Evolutionary conservation across 192 early-diverging fungal genomes (phyloP).

Genomic region (Diversispora epigaea): DNA sequence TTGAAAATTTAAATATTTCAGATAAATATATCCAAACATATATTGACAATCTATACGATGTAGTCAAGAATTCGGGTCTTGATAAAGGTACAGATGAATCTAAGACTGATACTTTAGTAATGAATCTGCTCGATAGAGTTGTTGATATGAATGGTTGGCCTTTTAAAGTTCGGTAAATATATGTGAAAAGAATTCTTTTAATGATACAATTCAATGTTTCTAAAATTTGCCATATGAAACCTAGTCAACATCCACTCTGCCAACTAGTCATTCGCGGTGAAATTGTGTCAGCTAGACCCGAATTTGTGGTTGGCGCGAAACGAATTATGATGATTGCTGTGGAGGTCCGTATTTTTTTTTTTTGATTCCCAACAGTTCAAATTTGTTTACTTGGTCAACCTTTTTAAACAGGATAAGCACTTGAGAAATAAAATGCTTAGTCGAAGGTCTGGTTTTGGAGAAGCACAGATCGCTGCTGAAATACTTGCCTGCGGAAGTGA

Average conservation of each 20-base stretch:
- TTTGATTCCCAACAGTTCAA: too few relatives aligned
- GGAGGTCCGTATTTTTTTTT: slow-evolving; percentile 12
- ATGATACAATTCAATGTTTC: slow-evolving; percentile 11
- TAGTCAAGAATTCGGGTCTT: slow-evolving; percentile 9
- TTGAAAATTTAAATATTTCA: background rate
- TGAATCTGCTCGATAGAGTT: background rate
- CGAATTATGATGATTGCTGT: background rate
- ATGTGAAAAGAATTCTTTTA: background rate
- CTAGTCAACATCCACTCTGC: background rate
- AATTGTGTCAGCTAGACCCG: background rate
- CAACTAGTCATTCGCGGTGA: background rate
- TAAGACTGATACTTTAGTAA: slow-evolving; percentile 11
- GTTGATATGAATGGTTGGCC: slow-evolving; percentile 10
- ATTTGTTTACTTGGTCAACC: too few relatives aligned
- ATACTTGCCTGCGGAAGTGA: background rate
- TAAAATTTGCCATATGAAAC: background rate
- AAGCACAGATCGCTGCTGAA: slow-evolving; percentile 7
- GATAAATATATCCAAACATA: slow-evolving; percentile 6
- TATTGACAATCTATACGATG: slow-evolving; percentile 8
- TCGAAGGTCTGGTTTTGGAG: background rate
- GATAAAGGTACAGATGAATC: slow-evolving; percentile 19
- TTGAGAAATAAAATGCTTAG: background rate
- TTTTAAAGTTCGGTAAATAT: slow-evolving; percentile 2
- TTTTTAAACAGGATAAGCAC: too few relatives aligned
- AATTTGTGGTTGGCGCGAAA: slow-evolving; percentile 1